A percentile compares a stretch with the other conserved stretches of the same genome.
Conservation (phyloP, 1,284 basidiomycete species). For the Xanthoconium separans region DNA sequence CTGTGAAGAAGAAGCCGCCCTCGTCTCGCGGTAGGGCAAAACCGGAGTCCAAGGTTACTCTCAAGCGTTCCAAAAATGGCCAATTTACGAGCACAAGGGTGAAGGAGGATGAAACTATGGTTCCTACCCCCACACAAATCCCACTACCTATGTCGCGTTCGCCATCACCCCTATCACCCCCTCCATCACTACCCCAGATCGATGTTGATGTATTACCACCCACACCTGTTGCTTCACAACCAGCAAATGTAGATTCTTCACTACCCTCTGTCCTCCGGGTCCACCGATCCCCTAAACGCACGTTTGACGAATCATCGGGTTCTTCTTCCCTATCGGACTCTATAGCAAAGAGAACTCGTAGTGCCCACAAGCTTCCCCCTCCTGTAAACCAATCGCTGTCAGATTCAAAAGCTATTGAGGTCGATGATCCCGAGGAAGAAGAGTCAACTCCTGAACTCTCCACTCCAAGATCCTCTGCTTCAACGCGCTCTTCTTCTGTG, state of each 20-base stretch:
- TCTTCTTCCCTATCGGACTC: slow-evolving; percentile 44
- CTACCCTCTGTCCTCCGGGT: slow-evolving; percentile 33
- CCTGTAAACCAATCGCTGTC: slow-evolving; percentile 20
- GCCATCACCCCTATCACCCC: slow-evolving; percentile 40
- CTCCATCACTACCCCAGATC: slow-evolving; percentile 28
- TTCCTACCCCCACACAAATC: slow-evolving; percentile 33
- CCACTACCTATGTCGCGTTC: slow-evolving; percentile 47
- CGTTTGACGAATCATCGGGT: slow-evolving; percentile 62
- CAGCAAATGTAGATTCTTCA: slow-evolving; percentile 25
- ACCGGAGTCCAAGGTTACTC: slow-evolving; percentile 31
- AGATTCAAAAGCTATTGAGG: slow-evolving; percentile 23
- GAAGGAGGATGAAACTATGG: slow-evolving; percentile 23
- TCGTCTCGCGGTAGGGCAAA: slow-evolving; percentile 21
- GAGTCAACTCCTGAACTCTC: slow-evolving; percentile 46
- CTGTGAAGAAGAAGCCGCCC: slow-evolving; percentile 32
- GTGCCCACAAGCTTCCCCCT: slow-evolving; percentile 20
- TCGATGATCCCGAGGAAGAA: slow-evolving; percentile 36
- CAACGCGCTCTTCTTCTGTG: slow-evolving; percentile 42
- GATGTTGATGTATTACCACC: slow-evolving; percentile 31
- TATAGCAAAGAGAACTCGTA: slow-evolving; percentile 44
- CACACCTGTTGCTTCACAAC: slow-evolving; percentile 22
- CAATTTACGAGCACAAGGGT: slow-evolving; percentile 27
- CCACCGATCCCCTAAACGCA: slow-evolving; percentile 60
- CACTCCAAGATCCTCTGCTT: slow-evolving; percentile 39
- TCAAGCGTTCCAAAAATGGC: slow-evolving; percentile 27